These are phyloP conservation scores for Pholiota microspora DNA, from an alignment of 768 basidiomycete genomes.

Conservation along the genomic window DNA sequence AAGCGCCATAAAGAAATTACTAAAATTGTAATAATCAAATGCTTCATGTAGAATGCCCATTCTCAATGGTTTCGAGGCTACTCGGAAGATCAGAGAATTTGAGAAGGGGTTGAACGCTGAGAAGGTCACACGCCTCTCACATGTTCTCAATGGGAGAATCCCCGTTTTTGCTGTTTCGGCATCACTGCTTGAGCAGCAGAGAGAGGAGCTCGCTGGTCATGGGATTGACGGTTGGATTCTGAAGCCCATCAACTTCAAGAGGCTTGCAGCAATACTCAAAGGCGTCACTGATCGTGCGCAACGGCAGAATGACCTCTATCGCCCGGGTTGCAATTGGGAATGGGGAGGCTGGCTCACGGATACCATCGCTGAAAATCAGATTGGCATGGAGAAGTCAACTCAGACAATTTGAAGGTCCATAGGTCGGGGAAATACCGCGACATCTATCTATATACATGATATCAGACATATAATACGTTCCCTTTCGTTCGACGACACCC, in stretches of 20 bases:
- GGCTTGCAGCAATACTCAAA: constrained; percentile 54
- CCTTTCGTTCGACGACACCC: too few species aligned
- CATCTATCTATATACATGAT: too few species aligned
- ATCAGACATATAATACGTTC: too few species aligned
- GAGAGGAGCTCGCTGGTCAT: constrained; percentile 45
- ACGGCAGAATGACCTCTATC: constrained; percentile 52
- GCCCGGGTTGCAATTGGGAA: constrained; percentile 56
- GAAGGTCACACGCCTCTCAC: constrained; percentile 33
- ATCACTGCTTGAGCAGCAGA: constrained; percentile 58
- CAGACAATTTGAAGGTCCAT: too few species aligned
- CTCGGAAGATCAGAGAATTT: constrained; percentile 59
- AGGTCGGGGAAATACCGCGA: too few species aligned
- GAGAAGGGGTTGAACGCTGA: constrained; percentile 32
- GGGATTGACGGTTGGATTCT: constrained; percentile 84
- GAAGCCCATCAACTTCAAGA: constrained; percentile 79
- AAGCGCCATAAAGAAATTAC: constrained; percentile 20
- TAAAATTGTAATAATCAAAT: neutral
- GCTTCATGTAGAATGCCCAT: constrained; percentile 67
- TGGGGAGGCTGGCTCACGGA: constrained; percentile 55
- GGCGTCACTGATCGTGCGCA: constrained; percentile 56
- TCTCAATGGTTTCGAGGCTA: constrained; percentile 70
- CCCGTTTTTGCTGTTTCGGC: constrained; percentile 85
- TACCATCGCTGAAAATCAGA: neutral
- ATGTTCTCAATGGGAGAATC: constrained; percentile 57
- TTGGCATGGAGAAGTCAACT: too few species aligned